These are phyloP conservation scores for Rhodotorula sp. DNA, from an alignment of 1,284 basidiomycete genomes.

Conservation along the genomic window DNA sequence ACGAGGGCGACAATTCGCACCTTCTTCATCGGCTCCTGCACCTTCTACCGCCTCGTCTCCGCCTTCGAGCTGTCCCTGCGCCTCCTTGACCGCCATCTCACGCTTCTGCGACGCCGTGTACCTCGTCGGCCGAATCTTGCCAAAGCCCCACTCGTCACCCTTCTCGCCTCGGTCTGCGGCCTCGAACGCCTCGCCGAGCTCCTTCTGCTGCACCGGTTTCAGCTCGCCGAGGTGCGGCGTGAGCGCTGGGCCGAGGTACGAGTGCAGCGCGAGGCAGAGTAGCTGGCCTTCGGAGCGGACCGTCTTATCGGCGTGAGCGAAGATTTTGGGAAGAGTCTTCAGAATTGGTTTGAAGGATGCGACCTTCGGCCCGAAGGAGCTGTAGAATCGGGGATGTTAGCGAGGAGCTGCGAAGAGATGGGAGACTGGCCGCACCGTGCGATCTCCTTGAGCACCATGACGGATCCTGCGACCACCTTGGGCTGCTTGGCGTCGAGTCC, in stretches of 20 bases:
- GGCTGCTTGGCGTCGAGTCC: conserved; percentile 92
- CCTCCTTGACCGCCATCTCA: conserved; percentile 54
- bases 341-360: conserved; percentile 74
- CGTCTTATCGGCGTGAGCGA: conserved; percentile 91
- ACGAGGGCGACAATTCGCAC: conserved; percentile 4
- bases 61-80: conserved; percentile 42
- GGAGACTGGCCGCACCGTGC: conserved; percentile 56
- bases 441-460: conserved; percentile 78
- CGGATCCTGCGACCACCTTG: conserved; percentile 82
- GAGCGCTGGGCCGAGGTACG: conserved; percentile 83
- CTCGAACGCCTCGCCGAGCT: conserved; percentile 88
- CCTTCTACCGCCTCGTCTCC: conserved; percentile 48
- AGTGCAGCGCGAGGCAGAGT: conserved; percentile 77
- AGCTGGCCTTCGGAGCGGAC: conserved; percentile 88
- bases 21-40: conserved; percentile 30
- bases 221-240: conserved; percentile 83
- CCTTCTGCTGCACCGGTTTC: conserved; percentile 98
- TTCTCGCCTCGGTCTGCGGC: conserved; percentile 67
- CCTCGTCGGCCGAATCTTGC: conserved; percentile 73
- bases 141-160: conserved; percentile 69
- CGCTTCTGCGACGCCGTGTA: conserved; percentile 76
- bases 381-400: conserved; percentile 48
- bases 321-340: conserved; percentile 87
- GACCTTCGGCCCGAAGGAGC: conserved; percentile 77
- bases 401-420: background rate